Evolutionary conservation across 768 basidiomycete species (phyloP).

Genomic region (Dacryopinax spathularia): DNA sequence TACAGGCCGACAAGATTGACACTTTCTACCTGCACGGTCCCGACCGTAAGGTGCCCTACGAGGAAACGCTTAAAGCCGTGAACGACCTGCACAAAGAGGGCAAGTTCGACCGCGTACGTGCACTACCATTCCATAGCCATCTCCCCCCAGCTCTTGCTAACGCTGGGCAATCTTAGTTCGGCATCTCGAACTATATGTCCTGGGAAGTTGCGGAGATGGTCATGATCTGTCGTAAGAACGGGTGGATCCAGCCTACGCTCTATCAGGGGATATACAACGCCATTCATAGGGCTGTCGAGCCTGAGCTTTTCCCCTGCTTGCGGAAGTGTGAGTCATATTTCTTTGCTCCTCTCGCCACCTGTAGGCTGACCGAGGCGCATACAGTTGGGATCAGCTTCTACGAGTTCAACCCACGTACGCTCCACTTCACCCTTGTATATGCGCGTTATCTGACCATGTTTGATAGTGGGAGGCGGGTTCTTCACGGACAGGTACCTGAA

Average conservation of each 20-base stretch:
- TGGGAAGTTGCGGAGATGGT: slow-evolving; percentile 33
- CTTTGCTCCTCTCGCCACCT: background rate
- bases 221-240: slow-evolving; percentile 28
- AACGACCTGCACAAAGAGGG: slow-evolving; percentile 36
- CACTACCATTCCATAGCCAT: too few species aligned
- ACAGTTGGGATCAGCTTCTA: slow-evolving; percentile 29
- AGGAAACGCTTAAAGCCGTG: slow-evolving; percentile 34
- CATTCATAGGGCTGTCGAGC: slow-evolving; percentile 26
- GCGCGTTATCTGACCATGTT: background rate
- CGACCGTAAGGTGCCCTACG: slow-evolving; percentile 31
- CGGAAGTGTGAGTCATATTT: slow-evolving; percentile 19
- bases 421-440: background rate
- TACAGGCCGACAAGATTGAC: slow-evolving; percentile 33
- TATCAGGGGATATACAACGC: slow-evolving; percentile 38
- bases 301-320: slow-evolving; percentile 32
- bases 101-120: slow-evolving; percentile 29
- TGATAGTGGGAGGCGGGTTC: slow-evolving; percentile 27
- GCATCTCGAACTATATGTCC: slow-evolving; percentile 32
- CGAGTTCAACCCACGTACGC: slow-evolving; percentile 31
- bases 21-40: slow-evolving; percentile 38
- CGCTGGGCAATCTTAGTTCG: slow-evolving; percentile 21
- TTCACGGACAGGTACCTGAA: slow-evolving; percentile 27
- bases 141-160: background rate
- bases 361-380: background rate
- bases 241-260: slow-evolving; percentile 35